A percentile compares a stretch with the other conserved stretches of the same genome.
Evolutionary conservation across 2,329 filamentous ascomycete species (phyloP).

Genomic region (Exophiala sp.): DNA sequence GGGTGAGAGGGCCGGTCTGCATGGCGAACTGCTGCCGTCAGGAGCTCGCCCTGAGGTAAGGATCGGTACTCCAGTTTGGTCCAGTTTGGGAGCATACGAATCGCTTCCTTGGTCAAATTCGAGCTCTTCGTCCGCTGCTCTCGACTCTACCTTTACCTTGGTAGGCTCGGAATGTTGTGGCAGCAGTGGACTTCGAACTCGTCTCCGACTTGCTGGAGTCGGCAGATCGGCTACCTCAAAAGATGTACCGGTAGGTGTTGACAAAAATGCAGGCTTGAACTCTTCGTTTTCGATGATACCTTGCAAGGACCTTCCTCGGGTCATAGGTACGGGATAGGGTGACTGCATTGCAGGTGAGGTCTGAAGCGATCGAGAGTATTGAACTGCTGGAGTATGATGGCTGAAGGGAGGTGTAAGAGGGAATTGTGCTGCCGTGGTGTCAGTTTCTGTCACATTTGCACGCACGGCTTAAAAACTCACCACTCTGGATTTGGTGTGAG

Average conservation of each 20-base stretch:
- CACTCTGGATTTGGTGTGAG: constrained; percentile 55
- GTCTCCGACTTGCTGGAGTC: constrained; percentile 30
- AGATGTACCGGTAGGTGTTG: constrained; percentile 4
- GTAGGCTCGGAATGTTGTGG: constrained; percentile 10
- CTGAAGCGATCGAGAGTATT: constrained; percentile 39
- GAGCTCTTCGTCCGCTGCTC: constrained; percentile 11
- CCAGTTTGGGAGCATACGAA: constrained; percentile 13
- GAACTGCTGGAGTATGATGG: constrained; percentile 36
- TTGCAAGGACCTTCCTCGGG: constrained; percentile 45
- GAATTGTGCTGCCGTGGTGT: constrained; percentile 52
- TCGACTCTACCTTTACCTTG: constrained; percentile 17
- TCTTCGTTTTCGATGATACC: constrained; percentile 54
- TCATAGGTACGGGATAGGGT: constrained; percentile 40
- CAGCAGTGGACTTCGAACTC: constrained; percentile 7
- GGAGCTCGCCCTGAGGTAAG: constrained; percentile 23
- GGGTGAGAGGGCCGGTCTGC: constrained; percentile 40
- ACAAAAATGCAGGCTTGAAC: constrained; percentile 35
- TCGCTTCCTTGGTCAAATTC: neutral
- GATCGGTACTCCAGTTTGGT: constrained; percentile 19
- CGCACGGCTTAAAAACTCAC: constrained; percentile 44
- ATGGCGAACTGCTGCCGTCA: constrained; percentile 29
- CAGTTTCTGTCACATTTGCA: constrained; percentile 13
- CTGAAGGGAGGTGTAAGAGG: constrained; percentile 64
- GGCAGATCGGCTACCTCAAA: constrained; percentile 56
- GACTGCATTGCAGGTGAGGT: constrained; percentile 40